Evolutionary conservation across 2,329 filamentous ascomycete species (phyloP).

Genomic region (Talaromyces islandicus): DNA sequence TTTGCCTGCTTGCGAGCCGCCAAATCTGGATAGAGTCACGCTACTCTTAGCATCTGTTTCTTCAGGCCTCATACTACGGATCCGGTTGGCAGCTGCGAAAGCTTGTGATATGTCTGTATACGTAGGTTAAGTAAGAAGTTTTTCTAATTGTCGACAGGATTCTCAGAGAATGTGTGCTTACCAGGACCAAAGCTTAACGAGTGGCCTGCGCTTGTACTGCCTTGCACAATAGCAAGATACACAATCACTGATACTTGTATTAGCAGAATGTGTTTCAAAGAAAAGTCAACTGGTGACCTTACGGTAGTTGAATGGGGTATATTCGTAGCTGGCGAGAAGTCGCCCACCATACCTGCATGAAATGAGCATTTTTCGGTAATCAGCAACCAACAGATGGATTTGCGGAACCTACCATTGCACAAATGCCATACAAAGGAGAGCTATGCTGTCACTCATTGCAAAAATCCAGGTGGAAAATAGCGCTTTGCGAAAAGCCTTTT

Average conservation of each 20-base stretch:
- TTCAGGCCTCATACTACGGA: background rate
- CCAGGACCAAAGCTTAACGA: background rate
- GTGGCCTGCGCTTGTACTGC: background rate
- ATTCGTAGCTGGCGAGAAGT: background rate
- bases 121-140: background rate
- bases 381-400: background rate
- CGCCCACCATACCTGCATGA: background rate
- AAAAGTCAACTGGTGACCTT: background rate
- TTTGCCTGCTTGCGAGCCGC: background rate
- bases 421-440: background rate
- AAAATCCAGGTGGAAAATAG: background rate
- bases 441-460: background rate
- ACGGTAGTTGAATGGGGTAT: background rate
- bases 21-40: background rate
- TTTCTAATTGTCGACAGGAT: background rate
- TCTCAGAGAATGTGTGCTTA: background rate
- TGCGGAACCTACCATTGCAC: background rate
- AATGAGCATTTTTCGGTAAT: background rate
- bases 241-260: background rate
- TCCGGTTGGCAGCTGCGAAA: background rate
- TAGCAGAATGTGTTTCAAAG: background rate
- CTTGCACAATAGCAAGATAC: background rate
- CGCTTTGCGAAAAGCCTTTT: background rate
- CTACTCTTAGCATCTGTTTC: background rate
- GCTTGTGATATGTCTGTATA: background rate